phyloP scores from a whole-genome alignment of 495 filamentous ascomycete genomes.

The Lophium mytilinum region DNA sequence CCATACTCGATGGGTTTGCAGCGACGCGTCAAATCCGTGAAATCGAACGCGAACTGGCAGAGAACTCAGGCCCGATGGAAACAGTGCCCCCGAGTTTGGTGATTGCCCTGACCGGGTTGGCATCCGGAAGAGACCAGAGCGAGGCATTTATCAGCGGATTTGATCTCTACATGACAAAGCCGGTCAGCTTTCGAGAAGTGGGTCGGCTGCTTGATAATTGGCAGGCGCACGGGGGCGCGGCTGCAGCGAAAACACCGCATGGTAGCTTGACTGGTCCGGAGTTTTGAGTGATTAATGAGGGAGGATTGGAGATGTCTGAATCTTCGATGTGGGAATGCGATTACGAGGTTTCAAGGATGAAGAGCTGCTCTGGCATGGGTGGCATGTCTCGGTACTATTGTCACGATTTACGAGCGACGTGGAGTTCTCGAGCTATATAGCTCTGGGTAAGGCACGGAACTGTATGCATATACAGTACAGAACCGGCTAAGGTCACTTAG shows the following conservation, averaged over 20 bases:
- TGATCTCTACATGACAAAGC: slow-evolving; percentile 7
- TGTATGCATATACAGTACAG: too few species aligned
- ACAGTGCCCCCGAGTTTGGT: background rate
- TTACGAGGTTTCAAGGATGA: too few species aligned
- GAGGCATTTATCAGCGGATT: slow-evolving; percentile 3
- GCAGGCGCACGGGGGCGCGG: slow-evolving; percentile 2
- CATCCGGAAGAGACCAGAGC: background rate
- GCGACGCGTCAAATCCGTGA: slow-evolving; percentile 7
- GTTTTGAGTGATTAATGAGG: background rate
- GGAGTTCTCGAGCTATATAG: too few species aligned
- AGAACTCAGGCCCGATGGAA: background rate
- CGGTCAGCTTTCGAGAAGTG: slow-evolving; percentile 6
- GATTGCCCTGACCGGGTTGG: slow-evolving; percentile 4
- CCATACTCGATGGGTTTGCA: slow-evolving; percentile 15
- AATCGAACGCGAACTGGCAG: background rate
- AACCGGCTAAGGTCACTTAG: too few species aligned
- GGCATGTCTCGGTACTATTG: too few species aligned
- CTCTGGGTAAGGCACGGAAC: too few species aligned
- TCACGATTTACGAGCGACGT: too few species aligned
- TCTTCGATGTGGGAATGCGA: too few species aligned
- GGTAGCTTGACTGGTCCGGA: background rate
- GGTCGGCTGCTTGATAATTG: slow-evolving; percentile 7
- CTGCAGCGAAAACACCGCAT: background rate
- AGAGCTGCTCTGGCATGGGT: too few species aligned
- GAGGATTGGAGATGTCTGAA: background rate